Conservation (phyloP, 148 eudicot genomes). For the Arbutus unedo region DNA sequence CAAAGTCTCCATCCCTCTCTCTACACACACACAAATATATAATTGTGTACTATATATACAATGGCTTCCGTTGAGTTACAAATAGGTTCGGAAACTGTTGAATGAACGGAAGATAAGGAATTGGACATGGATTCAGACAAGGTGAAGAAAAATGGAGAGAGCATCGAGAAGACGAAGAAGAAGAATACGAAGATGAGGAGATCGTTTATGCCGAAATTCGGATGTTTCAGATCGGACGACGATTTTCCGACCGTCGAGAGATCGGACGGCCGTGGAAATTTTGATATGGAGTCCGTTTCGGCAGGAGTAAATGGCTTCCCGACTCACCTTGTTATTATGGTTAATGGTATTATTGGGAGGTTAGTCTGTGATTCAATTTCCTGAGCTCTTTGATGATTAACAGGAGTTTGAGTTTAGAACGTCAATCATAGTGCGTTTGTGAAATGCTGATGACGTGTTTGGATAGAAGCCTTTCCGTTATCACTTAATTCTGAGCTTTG, state of each 20-base stretch:
- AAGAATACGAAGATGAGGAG: slow-evolving; percentile 22
- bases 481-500: neutral
- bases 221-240: slow-evolving; percentile 54
- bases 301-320: slow-evolving; percentile 27
- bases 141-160: neutral
- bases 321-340: slow-evolving; percentile 68
- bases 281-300: slow-evolving; percentile 53
- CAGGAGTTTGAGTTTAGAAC: neutral
- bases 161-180: slow-evolving; percentile 6
- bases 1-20: neutral
- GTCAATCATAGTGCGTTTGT: neutral
- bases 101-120: neutral
- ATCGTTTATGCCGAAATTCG: slow-evolving; percentile 32
- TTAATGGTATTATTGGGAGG: slow-evolving; percentile 90
- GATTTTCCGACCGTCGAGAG: slow-evolving; percentile 47
- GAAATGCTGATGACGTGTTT: neutral
- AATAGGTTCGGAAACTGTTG: neutral
- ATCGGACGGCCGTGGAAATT: slow-evolving; percentile 42
- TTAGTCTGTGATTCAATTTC: slow-evolving; percentile 16
- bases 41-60: neutral
- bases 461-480: too few relatives aligned
- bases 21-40: neutral
- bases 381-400: neutral
- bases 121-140: neutral
- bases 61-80: slow-evolving; percentile 15